A percentile compares a stretch with the other conserved stretches of the same genome.
Conservation (phyloP, 163 green algal species). For the Scenedesmus sp. region DNA sequence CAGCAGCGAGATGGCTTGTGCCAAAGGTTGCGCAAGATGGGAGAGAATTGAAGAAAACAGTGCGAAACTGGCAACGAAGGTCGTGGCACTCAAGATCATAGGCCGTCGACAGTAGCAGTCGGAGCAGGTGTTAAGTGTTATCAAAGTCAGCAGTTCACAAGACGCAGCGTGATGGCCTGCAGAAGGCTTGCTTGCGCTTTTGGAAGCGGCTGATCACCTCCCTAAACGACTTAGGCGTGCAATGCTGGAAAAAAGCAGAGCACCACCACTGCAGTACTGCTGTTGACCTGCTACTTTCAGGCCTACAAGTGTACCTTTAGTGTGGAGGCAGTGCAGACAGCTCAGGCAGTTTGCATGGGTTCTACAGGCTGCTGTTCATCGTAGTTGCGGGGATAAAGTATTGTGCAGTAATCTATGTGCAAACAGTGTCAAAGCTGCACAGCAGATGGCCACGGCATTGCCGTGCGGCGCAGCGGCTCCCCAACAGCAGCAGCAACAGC, state of each 20-base stretch:
- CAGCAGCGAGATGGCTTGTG: slow-evolving; percentile 30
- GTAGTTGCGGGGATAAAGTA: not conserved
- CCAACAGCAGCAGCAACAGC: no score
- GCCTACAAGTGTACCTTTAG: no score
- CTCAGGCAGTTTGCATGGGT: not conserved
- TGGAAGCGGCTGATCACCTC: not conserved
- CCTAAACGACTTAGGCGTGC: not conserved
- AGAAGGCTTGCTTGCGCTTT: not conserved
- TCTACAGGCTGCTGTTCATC: not conserved
- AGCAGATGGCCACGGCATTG: not conserved
- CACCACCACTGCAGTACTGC: not conserved
- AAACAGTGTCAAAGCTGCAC: not conserved
- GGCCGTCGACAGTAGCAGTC: not conserved
- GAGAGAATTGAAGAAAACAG: not conserved
- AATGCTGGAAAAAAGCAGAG: not conserved
- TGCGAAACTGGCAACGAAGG: not conserved
- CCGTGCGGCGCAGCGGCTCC: not conserved
- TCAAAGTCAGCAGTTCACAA: not conserved
- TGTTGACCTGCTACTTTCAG: not conserved
- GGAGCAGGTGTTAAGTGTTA: slow-evolving; percentile 14
- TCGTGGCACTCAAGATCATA: not conserved
- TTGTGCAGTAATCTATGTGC: not conserved
- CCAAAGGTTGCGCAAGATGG: slow-evolving; percentile 20
- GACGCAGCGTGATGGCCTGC: not conserved
- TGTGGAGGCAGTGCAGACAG: not conserved